A percentile compares a stretch with the other conserved stretches of the same genome.
Evolutionary conservation across 345 rosid species (phyloP).

Genomic region (Noccaea bulbosa): DNA sequence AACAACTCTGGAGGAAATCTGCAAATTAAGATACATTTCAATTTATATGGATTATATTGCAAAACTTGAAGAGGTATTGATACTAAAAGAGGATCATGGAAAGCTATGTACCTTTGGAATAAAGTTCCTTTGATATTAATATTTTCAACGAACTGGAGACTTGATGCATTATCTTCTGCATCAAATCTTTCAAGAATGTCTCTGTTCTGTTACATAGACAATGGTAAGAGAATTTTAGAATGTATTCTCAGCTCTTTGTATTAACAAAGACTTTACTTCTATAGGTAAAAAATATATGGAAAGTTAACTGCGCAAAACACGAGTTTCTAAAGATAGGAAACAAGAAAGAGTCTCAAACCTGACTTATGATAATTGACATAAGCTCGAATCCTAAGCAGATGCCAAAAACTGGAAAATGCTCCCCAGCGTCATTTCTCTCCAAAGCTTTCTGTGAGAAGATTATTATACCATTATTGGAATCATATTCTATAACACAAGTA

Average conservation of each 20-base stretch:
- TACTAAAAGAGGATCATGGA: not conserved
- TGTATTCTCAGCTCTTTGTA: not conserved
- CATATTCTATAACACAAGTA: not conserved
- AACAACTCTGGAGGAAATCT: slow-evolving; percentile 75
- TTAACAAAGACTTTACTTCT: not conserved
- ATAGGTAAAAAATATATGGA: not conserved
- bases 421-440: slow-evolving; percentile 76
- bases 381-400: slow-evolving; percentile 87
- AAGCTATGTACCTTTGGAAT: slow-evolving; percentile 68
- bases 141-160: slow-evolving; percentile 70
- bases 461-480: slow-evolving; percentile 3
- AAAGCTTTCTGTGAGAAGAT: slow-evolving; percentile 62
- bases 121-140: slow-evolving; percentile 68
- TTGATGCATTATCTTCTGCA: slow-evolving; percentile 78
- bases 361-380: slow-evolving; percentile 75
- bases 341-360: slow-evolving; percentile 51
- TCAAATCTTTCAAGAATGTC: slow-evolving; percentile 76
- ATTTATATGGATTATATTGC: not conserved
- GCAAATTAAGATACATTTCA: slow-evolving; percentile 28
- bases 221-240: slow-evolving; percentile 3
- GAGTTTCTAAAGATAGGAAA: slow-evolving; percentile 4
- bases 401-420: slow-evolving; percentile 82
- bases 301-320: not conserved
- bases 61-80: not conserved
- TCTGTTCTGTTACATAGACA: slow-evolving; percentile 58